Evolutionary conservation across 2,329 filamentous ascomycete species (phyloP).

Genomic region (Penicillium expansum): DNA sequence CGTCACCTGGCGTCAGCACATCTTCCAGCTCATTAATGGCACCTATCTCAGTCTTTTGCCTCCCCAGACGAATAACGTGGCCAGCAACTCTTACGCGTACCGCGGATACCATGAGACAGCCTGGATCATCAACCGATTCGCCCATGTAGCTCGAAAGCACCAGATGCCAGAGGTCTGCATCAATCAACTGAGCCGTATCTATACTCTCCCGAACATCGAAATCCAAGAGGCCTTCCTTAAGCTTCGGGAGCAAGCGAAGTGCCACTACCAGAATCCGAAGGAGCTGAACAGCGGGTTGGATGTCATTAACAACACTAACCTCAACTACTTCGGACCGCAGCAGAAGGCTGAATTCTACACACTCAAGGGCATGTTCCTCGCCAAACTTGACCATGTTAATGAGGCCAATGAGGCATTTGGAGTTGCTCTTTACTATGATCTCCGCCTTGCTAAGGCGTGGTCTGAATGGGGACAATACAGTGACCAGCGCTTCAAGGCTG

Average conservation of each 20-base stretch:
- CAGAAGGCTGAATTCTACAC: slow-evolving; percentile 99
- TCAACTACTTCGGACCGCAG: slow-evolving; percentile 93
- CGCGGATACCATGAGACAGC: slow-evolving; percentile 97
- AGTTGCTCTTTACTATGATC: slow-evolving; percentile 91
- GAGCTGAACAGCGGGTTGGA: slow-evolving; percentile 91
- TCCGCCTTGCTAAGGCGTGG: slow-evolving; percentile 95
- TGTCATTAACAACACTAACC: slow-evolving; percentile 98
- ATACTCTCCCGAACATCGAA: slow-evolving; percentile 97
- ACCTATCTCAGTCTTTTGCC: slow-evolving; percentile 87
- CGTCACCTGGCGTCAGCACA: slow-evolving; percentile 99
- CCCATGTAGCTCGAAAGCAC: slow-evolving; percentile 95
- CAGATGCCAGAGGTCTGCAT: slow-evolving; percentile 96
- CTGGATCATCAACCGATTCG: slow-evolving; percentile 99
- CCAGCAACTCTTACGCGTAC: slow-evolving; percentile 92
- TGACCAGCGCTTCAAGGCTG: slow-evolving; percentile 91
- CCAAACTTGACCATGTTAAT: slow-evolving; percentile 84
- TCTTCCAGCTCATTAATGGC: slow-evolving; percentile 94
- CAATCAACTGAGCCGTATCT: slow-evolving; percentile 93
- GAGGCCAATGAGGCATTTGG: slow-evolving; percentile 94
- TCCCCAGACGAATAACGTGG: slow-evolving; percentile 73
- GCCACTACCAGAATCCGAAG: slow-evolving; percentile 92
- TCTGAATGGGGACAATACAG: slow-evolving; percentile 99
- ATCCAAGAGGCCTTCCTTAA: slow-evolving; percentile 99
- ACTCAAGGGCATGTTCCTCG: slow-evolving; percentile 98
- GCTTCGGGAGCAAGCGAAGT: slow-evolving; percentile 96